Base-by-base conservation (phyloP, 2,329 filamentous ascomycete genomes). In the Sordariomycetes sp. region DNA sequence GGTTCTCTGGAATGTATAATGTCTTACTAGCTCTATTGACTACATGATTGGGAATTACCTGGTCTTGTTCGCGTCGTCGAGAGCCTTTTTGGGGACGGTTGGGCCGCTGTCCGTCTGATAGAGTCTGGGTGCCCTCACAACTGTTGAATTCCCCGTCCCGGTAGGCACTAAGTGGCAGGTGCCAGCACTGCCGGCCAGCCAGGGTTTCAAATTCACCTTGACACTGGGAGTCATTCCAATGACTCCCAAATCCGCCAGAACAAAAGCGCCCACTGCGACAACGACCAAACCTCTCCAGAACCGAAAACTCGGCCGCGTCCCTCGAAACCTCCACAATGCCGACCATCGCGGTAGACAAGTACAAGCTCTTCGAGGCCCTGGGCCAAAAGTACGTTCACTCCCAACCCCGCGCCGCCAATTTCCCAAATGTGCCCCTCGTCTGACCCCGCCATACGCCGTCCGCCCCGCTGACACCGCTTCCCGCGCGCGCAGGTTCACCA, bases 311-410 rank as follows among this genome's bases (percentile, higher is more conserved):
- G 50, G 32, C 8, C 25, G 18, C 46, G 53, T 20, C 46, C 28
- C 24, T 20, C 32, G 24, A 46, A 25, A 18, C 34, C 67, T 65
- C 70, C 70, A 72, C 60, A 64, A 97, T 97, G 94, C 94, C 94
- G 76, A 99, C 94, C 71, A 97, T 99, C 67, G 82, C 87, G 66
- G 92, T 97, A 67, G 89, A 97, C 79, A 99, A 97, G 79, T 92
- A 91, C 68, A 90, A 87, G 70, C 89, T 99, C 70, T 97, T 89
- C 81, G 86, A 95, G 76, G 91, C 89, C 71, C 83, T 99, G 60
- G 93, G 91, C 69, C 86, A 87, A 75, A 86, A 94, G 83, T 97
- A 73, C 66, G 74, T 69, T 62, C 63, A 64, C 61, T 60, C 61
- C 63, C 62, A 59, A 62, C 61, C 56, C 37, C 54, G 54, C 40